Percentiles rank a stretch among this genome's conserved stretches.
Conservation (phyloP, 306 rosid species). For the Luffa aegyptiaca region DNA sequence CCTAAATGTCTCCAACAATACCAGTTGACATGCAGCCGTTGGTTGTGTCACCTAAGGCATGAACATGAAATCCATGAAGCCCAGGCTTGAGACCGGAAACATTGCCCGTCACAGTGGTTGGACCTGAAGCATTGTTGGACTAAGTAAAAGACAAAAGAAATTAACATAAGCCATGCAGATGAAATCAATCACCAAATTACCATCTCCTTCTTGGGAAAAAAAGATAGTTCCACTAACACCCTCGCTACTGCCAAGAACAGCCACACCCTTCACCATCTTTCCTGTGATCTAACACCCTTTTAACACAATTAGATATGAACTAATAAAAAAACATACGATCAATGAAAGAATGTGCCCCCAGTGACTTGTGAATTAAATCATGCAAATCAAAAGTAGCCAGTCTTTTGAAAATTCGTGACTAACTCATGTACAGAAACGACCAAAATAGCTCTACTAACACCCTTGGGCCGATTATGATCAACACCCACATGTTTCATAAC, state of each 20-base stretch:
- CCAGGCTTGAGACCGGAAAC: conserved; percentile 79
- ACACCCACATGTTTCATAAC: not conserved
- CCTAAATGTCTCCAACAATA: conserved; percentile 12
- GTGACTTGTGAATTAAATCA: not conserved
- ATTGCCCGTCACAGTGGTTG: conserved; percentile 36
- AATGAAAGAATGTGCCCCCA: not conserved
- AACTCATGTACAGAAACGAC: not conserved
- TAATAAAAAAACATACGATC: not conserved
- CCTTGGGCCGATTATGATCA: not conserved
- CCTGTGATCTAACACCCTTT: conserved; percentile 65
- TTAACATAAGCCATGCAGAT: not conserved
- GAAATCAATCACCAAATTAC: conserved; percentile 20
- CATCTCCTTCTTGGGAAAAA: conserved; percentile 80
- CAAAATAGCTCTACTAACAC: not conserved
- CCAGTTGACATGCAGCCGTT: conserved; percentile 97
- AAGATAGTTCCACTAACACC: conserved; percentile 59
- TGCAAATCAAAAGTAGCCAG: not conserved
- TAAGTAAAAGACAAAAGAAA: not conserved
- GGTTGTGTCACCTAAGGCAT: conserved; percentile 89
- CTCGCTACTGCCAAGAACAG: conserved; percentile 60
- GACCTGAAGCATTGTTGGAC: not conserved
- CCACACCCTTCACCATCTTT: conserved; percentile 87
- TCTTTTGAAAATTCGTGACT: not conserved
- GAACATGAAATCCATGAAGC: conserved; percentile 88
- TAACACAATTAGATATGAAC: not conserved